phyloP scores from a whole-genome alignment of 2,329 filamentous ascomycete species.

The Paecilomyces sp. region DNA sequence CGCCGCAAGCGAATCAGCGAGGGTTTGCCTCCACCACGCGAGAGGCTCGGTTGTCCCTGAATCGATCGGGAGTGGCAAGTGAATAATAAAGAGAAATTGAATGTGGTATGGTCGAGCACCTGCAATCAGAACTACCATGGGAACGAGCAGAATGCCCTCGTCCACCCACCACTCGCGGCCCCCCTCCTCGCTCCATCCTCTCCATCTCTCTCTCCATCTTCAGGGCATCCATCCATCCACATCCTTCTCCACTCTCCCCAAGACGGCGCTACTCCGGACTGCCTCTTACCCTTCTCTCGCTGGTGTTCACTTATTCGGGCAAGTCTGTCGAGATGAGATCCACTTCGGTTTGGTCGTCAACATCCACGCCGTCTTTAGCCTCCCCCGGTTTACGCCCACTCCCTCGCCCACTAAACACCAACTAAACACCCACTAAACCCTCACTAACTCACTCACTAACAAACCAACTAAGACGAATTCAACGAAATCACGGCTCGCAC shows the following conservation, averaged over 20 bases:
- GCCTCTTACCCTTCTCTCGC: neutral
- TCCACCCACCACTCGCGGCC: neutral
- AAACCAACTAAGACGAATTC: too few species aligned
- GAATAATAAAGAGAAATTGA: neutral
- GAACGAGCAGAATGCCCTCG: neutral
- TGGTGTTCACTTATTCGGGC: neutral
- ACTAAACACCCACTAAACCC: neutral
- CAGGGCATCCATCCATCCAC: too few species aligned
- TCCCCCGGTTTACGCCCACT: too few species aligned
- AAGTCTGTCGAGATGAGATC: neutral
- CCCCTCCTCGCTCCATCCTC: neutral
- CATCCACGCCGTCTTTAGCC: too few species aligned
- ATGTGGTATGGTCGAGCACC: neutral
- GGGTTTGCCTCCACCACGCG: neutral
- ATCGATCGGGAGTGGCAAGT: neutral
- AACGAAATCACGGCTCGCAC: too few species aligned
- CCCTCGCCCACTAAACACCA: neutral
- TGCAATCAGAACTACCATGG: neutral
- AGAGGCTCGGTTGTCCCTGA: neutral
- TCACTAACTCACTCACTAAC: too few species aligned
- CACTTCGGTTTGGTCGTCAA: neutral
- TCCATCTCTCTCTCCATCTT: neutral
- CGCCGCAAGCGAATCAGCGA: neutral
- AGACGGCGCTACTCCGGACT: neutral
- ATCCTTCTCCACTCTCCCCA: neutral